A percentile compares a stretch with the other conserved stretches of the same genome.
Conservation (phyloP, 768 basidiomycete species). For the Coprinopsis strossmayeri region DNA sequence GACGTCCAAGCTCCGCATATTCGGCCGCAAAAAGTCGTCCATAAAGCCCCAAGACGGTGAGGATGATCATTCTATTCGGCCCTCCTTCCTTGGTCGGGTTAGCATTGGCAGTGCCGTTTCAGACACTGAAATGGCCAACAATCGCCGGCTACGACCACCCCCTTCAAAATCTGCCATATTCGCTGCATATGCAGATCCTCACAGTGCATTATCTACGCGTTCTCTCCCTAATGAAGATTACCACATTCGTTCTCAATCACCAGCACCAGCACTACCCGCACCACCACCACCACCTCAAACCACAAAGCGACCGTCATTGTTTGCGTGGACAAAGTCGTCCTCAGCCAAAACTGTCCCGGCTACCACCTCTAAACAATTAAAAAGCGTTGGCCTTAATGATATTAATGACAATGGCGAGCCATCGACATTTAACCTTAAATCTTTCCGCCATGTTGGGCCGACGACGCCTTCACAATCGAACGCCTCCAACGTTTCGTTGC, state of each 20-base stretch:
- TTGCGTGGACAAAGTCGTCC: slow-evolving; percentile 26
- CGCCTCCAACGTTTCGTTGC: slow-evolving; percentile 23
- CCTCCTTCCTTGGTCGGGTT: slow-evolving; percentile 23
- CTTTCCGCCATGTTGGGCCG: slow-evolving; percentile 63
- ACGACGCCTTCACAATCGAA: slow-evolving; percentile 29
- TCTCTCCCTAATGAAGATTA: slow-evolving; percentile 43
- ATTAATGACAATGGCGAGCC: slow-evolving; percentile 13
- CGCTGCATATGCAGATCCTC: slow-evolving; percentile 47
- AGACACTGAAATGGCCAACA: slow-evolving; percentile 34
- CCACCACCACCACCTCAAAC: too few relatives aligned
- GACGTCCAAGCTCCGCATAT: slow-evolving; percentile 29
- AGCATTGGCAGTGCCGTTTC: slow-evolving; percentile 33
- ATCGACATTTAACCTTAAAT: slow-evolving; percentile 62
- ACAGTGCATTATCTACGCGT: slow-evolving; percentile 49
- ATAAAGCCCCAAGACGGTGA: slow-evolving; percentile 10
- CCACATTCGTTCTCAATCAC: slow-evolving; percentile 15
- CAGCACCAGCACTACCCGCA: slow-evolving; percentile 25
- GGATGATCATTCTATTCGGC: slow-evolving; percentile 23
- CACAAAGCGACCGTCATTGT: slow-evolving; percentile 23
- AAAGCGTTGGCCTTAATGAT: slow-evolving; percentile 12
- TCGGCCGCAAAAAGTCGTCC: slow-evolving; percentile 29
- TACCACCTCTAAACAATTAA: slow-evolving; percentile 15
- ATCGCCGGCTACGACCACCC: slow-evolving; percentile 45
- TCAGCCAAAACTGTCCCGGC: slow-evolving; percentile 21
- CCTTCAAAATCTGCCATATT: slow-evolving; percentile 63